Conservation (phyloP, 352 stramenopile genomes). For the Aphanomyces cochlioides region DNA sequence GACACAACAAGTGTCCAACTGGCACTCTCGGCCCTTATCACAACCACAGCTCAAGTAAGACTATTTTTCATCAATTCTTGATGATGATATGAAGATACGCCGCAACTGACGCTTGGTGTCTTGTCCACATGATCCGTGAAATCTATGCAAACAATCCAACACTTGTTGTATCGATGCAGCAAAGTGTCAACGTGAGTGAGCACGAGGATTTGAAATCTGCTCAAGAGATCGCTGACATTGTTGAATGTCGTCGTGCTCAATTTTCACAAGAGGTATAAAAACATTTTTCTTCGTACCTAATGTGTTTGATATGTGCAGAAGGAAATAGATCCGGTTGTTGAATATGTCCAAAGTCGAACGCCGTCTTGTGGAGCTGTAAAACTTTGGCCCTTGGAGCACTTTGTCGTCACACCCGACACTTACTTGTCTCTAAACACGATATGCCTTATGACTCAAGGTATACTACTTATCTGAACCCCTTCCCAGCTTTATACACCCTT, state of each 20-base stretch:
- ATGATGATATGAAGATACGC: slow-evolving; percentile 4
- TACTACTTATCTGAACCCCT: background rate
- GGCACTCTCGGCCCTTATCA: slow-evolving; percentile 1
- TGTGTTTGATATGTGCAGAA: background rate
- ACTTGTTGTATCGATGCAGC: background rate
- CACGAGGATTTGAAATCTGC: background rate
- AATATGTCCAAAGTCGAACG: background rate
- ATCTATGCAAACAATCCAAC: background rate
- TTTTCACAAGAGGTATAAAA: background rate
- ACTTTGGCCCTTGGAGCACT: no score
- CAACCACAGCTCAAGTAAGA: slow-evolving; percentile 5
- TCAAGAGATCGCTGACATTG: background rate
- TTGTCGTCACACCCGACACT: no score
- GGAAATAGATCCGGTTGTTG: background rate
- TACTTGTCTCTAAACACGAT: background rate
- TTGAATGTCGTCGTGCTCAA: background rate
- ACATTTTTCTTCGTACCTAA: background rate
- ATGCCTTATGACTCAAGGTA: slow-evolving; percentile 15
- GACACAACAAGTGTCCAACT: slow-evolving; percentile 25
- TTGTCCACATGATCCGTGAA: background rate
- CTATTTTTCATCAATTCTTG: background rate
- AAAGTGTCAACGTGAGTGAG: background rate
- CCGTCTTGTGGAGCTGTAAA: background rate
- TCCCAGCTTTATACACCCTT: background rate
- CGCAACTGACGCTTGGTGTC: slow-evolving; percentile 18